Evolutionary conservation across 2,329 filamentous ascomycete species (phyloP), one percentile per base, ranked within the genome.

Genomic region (Teratosphaeriaceae sp.): DNA sequence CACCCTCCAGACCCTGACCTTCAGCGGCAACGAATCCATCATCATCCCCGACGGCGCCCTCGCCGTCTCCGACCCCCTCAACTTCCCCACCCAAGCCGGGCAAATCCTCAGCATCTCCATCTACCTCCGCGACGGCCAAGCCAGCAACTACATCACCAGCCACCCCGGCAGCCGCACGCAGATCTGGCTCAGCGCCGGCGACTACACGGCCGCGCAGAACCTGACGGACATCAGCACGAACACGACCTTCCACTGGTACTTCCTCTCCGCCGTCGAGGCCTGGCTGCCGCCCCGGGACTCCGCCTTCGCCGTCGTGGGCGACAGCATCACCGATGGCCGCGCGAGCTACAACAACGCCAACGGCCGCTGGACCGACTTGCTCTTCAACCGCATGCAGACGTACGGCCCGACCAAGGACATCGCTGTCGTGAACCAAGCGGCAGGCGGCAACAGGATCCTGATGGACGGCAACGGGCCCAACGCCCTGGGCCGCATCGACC

Each of bases 401-500:
- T 29, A 45, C 26, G 57, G 68, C 36, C 56, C 59, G 8, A 49
- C 59, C 36, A 65, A 63, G 18, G 63, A 73, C 47, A 70, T 84
- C 39, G 71, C 72, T 11, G 63, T 84, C 11, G 67, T 73, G 49
- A 84, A 85, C 64, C 76, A 84, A 61, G 81, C 80, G 1, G 80
- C 80, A 1, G 81, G 81, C 34, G 82, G 81, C n/a, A 85, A 85
- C 60, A 66, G 78, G 0, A 71, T 85, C 2, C 70, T 85, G 1
- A 63, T 65, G 8, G 79, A 81, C 40, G 76, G 80, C 0, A 67
- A 82, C 0, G 80, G 82, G 0, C 81, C 81, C 2, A 78, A 75
- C 27, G 72, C 77, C 1, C 63, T 82, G 23, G 67, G 71, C 30
- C 75, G 80, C 3, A 72, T 84, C 48, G 74, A 81, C 55, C 72